Evolutionary conservation across 164 flowering plant species (phyloP), one percentile per base, ranked within the genome.

Genomic region (Nymphaea thermarum): DNA sequence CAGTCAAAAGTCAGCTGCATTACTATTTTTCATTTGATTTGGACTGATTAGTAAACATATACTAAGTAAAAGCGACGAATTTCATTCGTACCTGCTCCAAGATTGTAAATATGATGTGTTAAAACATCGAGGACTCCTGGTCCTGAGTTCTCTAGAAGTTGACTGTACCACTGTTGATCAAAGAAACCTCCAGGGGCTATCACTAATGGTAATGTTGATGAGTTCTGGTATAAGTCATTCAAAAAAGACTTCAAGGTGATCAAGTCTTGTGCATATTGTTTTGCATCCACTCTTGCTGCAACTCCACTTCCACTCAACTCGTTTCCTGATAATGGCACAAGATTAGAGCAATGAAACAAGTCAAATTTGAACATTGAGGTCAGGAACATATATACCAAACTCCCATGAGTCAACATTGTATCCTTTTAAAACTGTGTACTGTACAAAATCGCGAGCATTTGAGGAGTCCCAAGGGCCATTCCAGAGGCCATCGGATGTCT

Each of bases 101-200:
- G 73, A 67, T 82, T 83, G 74, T 88, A 88, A 43, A 88, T 80
- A 64, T 88, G 94, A 75, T 85, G 90, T 8, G 88, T 78, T 66
- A 88, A 11, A 6, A 67, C 76, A 79, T 84, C 70, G 66, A 86
- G 70, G 8, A 80, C 74, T 10, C 68, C 44, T 11, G 86, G 60
- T 43, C 94, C 94, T 3, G 91, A 79, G 51, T 72, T 80, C 70
- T 87, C 73, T 65, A 86, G 91, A 66, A 86, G 74, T 76, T 74
- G 73, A 55, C 75, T 45, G 67, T 15, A 88, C 91, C 94, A 88
- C 7, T 73, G 44, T 25, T 67, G 61, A 42, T 84, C 79, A 69
- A 74, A 86, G 72, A 88, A 88, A 43, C 94, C 91, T 68, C 89
- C 94, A 5, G 94, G 94, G 65, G 88, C 94, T 55, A 86, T 4